Evolutionary conservation across 2,329 filamentous ascomycete genomes (phyloP), one percentile per base, ranked within the genome.

Genomic region (Aspergillus clavatus): DNA sequence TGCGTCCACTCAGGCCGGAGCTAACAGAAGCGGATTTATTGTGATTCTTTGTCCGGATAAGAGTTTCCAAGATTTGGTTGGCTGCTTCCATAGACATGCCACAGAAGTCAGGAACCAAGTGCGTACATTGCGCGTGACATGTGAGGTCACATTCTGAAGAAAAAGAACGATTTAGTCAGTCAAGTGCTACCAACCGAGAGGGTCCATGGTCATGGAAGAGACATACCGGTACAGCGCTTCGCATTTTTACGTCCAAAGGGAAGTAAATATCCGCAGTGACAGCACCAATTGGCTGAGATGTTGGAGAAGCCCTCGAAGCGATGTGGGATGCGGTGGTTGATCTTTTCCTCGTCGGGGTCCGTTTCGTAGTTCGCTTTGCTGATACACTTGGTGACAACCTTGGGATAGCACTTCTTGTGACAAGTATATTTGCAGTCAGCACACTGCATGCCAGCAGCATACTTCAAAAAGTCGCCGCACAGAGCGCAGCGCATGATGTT

Each of bases 401-500:
- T 95, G 12, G 82, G 74, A 69, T 97, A 98, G 67, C 93, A 98
- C 72, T 97, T 96, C 60, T 89, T 91, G 70, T 98, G 93, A 71
- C 93, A 98, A 29, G 91, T 97, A 72, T 97, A 97, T 72, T 97
- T 97, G 85, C 93, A 98, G 72, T 98, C 93, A 54, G 94, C 87
- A 70, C 93, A 98, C 72, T 98, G 93, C 91, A 98, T 98, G 51
- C 93, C 93, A 18, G 93, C 88, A 39, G 91, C 94, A 67, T 97
- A 97, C 66, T 97, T 98, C 72, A 98, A 84, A 63, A 98, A 97
- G 57, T 98, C 93, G 48, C 90, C 93, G 66, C 93, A 98, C 27
- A 97, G 82, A 11, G 93, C 93, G 71, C 93, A 98, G 51, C 93
- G 91, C 93, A 98, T 98, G 64, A 98, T 96, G 78, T 97, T 98